Evolutionary conservation across 768 basidiomycete species (phyloP).

Genomic region (Boletus eberwhitei): DNA sequence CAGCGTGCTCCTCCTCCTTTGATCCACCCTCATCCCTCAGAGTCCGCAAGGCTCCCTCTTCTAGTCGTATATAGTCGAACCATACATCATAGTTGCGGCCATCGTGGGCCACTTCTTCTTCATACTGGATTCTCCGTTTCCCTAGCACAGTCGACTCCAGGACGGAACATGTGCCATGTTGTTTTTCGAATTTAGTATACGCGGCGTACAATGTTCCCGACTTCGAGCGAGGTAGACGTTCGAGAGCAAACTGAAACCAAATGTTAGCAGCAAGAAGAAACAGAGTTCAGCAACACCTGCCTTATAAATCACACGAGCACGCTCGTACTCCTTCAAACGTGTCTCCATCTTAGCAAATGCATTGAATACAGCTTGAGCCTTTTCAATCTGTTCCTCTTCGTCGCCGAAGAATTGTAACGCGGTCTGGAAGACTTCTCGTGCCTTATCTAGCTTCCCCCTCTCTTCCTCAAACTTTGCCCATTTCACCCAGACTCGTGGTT

Average conservation of each 20-base stretch:
- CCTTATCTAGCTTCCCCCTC: slow-evolving; percentile 60
- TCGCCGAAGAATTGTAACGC: slow-evolving; percentile 89
- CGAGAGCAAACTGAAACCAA: slow-evolving; percentile 78
- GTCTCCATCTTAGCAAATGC: slow-evolving; percentile 98
- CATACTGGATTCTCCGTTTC: slow-evolving; percentile 97
- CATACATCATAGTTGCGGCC: slow-evolving; percentile 95
- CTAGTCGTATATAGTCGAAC: slow-evolving; percentile 94
- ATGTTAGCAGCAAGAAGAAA: neutral
- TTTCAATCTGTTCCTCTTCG: slow-evolving; percentile 83
- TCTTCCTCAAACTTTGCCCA: slow-evolving; percentile 88
- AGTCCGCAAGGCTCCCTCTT: slow-evolving; percentile 82
- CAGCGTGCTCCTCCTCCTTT: slow-evolving; percentile 62
- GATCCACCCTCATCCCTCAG: slow-evolving; percentile 73
- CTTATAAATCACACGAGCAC: slow-evolving; percentile 97
- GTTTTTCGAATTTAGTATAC: slow-evolving; percentile 98
- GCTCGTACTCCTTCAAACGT: slow-evolving; percentile 91
- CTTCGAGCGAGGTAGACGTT: slow-evolving; percentile 88
- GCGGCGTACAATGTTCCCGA: slow-evolving; percentile 84
- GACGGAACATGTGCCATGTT: slow-evolving; percentile 84
- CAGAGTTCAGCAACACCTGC: slow-evolving; percentile 35
- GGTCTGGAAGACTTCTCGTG: slow-evolving; percentile 85
- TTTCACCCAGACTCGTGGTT: slow-evolving; percentile 82
- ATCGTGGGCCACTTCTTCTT: slow-evolving; percentile 90
- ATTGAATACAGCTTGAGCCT: slow-evolving; percentile 87
- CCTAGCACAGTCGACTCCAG: slow-evolving; percentile 94